A percentile compares a stretch with the other conserved stretches of the same genome.
These are phyloP conservation scores for Pittosporum tobira DNA, from an alignment of 129 eudicot genomes.

Conservation along the genomic window DNA sequence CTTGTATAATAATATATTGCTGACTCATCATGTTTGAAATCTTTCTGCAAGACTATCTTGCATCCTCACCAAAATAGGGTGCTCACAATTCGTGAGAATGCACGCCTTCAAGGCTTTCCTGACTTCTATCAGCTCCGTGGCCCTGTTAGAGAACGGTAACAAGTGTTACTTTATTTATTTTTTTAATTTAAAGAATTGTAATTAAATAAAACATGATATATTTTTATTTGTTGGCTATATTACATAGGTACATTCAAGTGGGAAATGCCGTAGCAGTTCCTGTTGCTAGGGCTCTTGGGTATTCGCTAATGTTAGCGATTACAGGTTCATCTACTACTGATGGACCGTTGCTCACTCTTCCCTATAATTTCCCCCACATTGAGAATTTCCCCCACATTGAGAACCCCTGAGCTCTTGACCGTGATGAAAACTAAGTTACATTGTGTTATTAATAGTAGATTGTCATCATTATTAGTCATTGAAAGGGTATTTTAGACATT, in stretches of 20 bases:
- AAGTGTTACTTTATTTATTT: too few species aligned
- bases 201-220: too few species aligned
- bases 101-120: constrained; percentile 69
- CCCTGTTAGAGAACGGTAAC: constrained; percentile 53
- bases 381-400: constrained; percentile 4
- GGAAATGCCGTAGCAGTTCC: constrained; percentile 25
- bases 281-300: constrained; percentile 20
- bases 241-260: constrained; percentile 21
- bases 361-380: not conserved
- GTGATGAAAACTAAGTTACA: too few species aligned
- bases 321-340: not conserved
- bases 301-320: constrained; percentile 5
- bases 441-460: too few species aligned
- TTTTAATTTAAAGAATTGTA: too few species aligned
- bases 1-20: too few species aligned
- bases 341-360: not conserved
- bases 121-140: constrained; percentile 61
- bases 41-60: constrained; percentile 27
- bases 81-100: constrained; percentile 59
- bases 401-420: too few species aligned
- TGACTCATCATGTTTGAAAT: too few species aligned
- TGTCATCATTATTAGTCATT: too few species aligned
- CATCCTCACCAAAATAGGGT: constrained; percentile 69
- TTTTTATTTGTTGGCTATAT: too few species aligned
- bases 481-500: too few species aligned